Evolutionary conservation across 2,329 filamentous ascomycete genomes (phyloP).

Genomic region (Aspergillus viridinutans): DNA sequence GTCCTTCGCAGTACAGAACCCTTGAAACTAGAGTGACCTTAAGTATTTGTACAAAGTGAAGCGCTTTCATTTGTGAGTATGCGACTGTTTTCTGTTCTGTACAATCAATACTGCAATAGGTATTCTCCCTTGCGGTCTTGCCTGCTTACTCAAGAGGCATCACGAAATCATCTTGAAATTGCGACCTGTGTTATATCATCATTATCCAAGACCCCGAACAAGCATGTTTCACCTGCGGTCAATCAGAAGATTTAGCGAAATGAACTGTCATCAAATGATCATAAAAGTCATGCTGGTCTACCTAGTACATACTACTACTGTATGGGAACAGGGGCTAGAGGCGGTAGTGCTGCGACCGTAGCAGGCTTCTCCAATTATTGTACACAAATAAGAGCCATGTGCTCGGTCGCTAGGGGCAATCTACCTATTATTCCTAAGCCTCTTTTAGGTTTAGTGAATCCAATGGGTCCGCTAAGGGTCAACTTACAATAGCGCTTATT

Average conservation of each 20-base stretch:
- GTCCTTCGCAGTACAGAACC: too few species aligned
- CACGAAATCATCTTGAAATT: background rate
- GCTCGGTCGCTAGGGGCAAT: background rate
- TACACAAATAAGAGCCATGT: background rate
- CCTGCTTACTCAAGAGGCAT: background rate
- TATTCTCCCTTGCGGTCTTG: background rate
- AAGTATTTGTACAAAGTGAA: background rate
- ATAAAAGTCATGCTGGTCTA: background rate
- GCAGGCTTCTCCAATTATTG: background rate
- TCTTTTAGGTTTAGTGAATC: background rate
- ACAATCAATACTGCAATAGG: background rate
- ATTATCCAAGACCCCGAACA: too few species aligned
- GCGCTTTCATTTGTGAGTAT: background rate
- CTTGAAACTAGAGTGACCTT: background rate
- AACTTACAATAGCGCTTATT: background rate
- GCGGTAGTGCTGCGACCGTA: background rate
- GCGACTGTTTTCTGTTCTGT: background rate
- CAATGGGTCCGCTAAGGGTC: background rate
- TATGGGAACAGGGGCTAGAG: background rate
- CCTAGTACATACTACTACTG: background rate
- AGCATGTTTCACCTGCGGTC: too few species aligned
- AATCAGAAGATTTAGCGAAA: too few species aligned
- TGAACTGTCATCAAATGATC: too few species aligned
- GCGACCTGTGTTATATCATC: too few species aligned
- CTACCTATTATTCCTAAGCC: background rate